Base-by-base conservation (phyloP, 495 filamentous ascomycete species). In the Filosporella fistucella region DNA sequence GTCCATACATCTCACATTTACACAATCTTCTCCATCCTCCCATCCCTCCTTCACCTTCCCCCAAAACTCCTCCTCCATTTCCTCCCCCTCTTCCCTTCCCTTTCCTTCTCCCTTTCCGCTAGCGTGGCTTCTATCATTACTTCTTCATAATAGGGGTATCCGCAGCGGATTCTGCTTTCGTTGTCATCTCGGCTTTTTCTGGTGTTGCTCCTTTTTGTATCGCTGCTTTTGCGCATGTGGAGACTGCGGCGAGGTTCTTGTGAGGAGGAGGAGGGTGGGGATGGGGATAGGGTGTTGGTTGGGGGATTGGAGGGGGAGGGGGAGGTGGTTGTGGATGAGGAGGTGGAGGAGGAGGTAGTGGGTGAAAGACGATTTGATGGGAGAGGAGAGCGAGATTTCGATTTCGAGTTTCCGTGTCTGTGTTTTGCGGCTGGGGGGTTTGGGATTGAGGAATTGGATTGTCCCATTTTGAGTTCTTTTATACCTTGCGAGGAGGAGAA, bases 111-210 rank as follows among this genome's bases (percentile, higher is more conserved):
- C 34, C 26, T 34, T 20, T 24, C 32, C 9, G 17, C 37, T 46
- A 25, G 5, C 17, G 10, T 24, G 25, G 11, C 22, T 42, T 24
- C 22, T 6, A 10, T 26, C 22, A n/a, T n/a, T 18, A 21, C 11
- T 10, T 46, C 43, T 24, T 46, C 43, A 32, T 46, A 46, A 20
- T 46, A 24, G 9, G 43, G 43, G 32, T 46, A 46, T 17, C 43
- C 43, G 43, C 10, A 13, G 4, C 43, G 29, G 30, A 46, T 35
- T 16, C 6, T 17, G 14, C 17, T 16, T n/a, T n/a, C n/a, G 35
- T 21, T 20, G 35, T 20, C 8, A n/a, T 21, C 23, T 20, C 3
- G 20, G 35, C n/a, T 38, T 38, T 16, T 5, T 20, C n/a, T 5
- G 20, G 35, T 38, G 35, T 21, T 21, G n/a, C n/a, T n/a, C n/a